Conservation (phyloP, 495 filamentous ascomycete genomes). For the Aspergillus funiculosus region DNA sequence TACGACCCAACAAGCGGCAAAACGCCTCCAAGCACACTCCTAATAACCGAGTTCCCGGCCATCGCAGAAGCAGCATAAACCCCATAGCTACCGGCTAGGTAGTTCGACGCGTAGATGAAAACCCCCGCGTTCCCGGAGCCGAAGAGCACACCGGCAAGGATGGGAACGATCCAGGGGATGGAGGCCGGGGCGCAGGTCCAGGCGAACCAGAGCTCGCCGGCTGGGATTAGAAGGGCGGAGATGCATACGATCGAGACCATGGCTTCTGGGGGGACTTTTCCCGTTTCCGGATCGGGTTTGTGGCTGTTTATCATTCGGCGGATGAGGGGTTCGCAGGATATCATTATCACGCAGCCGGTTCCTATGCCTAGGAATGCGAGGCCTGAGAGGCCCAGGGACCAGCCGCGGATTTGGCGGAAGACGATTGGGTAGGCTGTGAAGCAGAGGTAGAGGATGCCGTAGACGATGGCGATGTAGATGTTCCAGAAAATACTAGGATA, state of each 20-base stretch:
- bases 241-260: slow-evolving; percentile 65
- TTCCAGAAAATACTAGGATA: slow-evolving; percentile 64
- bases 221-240: slow-evolving; percentile 57
- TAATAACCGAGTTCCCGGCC: slow-evolving; percentile 65
- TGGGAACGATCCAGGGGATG: slow-evolving; percentile 71
- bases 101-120: slow-evolving; percentile 76
- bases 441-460: slow-evolving; percentile 75
- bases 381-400: slow-evolving; percentile 62
- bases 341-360: slow-evolving; percentile 57
- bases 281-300: slow-evolving; percentile 59
- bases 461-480: slow-evolving; percentile 58
- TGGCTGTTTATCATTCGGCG: slow-evolving; percentile 66
- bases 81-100: slow-evolving; percentile 69
- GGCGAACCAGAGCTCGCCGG: slow-evolving; percentile 70
- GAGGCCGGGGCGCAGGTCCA: slow-evolving; percentile 66
- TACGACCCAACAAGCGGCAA: slow-evolving; percentile 68
- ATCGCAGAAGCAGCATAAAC: slow-evolving; percentile 71
- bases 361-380: slow-evolving; percentile 74
- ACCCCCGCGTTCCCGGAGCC: slow-evolving; percentile 66
- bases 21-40: slow-evolving; percentile 60
- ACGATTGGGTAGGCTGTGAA: slow-evolving; percentile 79
- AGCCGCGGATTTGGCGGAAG: slow-evolving; percentile 66
- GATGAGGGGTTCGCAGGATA: slow-evolving; percentile 61
- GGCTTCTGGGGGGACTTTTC: slow-evolving; percentile 62
- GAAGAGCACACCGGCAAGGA: slow-evolving; percentile 70